Evolutionary conservation across 352 stramenopile genomes (phyloP).

Genomic region (Phytophthora uliginosa): DNA sequence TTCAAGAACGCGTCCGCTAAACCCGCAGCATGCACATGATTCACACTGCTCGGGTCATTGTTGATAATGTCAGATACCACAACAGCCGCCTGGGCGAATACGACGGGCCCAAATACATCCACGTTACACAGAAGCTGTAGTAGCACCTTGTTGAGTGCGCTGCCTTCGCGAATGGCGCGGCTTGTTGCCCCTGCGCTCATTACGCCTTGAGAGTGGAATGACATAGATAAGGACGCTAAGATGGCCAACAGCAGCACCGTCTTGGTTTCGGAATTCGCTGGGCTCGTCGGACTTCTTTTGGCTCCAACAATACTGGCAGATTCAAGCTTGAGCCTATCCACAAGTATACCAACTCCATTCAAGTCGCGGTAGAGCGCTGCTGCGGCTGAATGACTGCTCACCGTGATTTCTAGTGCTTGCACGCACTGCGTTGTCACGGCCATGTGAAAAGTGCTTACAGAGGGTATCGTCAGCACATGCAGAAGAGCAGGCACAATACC

Average conservation of each 20-base stretch:
- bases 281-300: constrained; percentile 13
- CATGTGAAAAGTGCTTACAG: constrained; percentile 67
- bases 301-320: constrained; percentile 43
- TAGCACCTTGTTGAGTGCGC: constrained; percentile 90
- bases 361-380: constrained; percentile 84
- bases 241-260: constrained; percentile 75
- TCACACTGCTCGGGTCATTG: constrained; percentile 96
- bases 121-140: constrained; percentile 93
- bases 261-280: constrained; percentile 59
- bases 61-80: constrained; percentile 98
- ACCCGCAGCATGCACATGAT: constrained; percentile 94
- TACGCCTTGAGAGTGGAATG: constrained; percentile 89
- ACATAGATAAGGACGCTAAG: constrained; percentile 83
- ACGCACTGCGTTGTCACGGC: constrained; percentile 85
- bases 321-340: constrained; percentile 79
- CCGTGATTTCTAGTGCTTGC: constrained; percentile 83
- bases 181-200: constrained; percentile 90
- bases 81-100: constrained; percentile 93
- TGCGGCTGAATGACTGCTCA: constrained; percentile 78
- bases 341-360: constrained; percentile 87
- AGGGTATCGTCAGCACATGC: constrained; percentile 76
- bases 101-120: constrained; percentile 92
- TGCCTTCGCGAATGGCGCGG: constrained; percentile 89
- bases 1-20: constrained; percentile 95
- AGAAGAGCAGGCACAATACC: constrained; percentile 84